Conservation (phyloP, 257 asterid genomes). For the Rhazya stricta region DNA sequence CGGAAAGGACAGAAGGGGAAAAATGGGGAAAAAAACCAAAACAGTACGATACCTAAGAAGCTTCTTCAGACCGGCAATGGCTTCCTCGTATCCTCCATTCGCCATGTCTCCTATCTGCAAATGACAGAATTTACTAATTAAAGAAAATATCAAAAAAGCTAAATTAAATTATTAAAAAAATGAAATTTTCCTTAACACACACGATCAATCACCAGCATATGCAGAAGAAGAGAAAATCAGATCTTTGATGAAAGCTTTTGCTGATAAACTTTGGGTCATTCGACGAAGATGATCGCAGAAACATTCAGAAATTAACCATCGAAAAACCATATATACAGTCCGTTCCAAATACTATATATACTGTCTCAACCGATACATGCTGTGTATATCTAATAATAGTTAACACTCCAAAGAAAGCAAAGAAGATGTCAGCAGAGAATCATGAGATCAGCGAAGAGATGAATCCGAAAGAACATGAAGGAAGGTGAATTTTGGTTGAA, state of each 20-base stretch:
- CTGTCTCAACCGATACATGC: no score
- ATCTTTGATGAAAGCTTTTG: not conserved
- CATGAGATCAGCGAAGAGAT: not conserved
- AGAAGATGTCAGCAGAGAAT: not conserved
- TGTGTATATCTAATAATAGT: no score
- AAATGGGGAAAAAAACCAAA: not conserved
- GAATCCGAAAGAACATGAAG: not conserved
- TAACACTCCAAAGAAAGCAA: not conserved
- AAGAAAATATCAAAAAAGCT: not conserved
- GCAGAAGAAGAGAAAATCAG: not conserved
- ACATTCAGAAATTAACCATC: not conserved
- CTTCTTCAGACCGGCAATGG: constrained; percentile 69
- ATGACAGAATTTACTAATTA: not conserved
- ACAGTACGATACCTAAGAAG: constrained; percentile 54
- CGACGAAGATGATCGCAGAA: not conserved
- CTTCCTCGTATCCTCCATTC: constrained; percentile 55
- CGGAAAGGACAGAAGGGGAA: constrained; percentile 2
- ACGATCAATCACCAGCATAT: not conserved
- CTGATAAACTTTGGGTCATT: not conserved
- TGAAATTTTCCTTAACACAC: not conserved
- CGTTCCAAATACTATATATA: not conserved
- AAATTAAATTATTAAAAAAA: not conserved
- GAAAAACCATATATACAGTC: not conserved
- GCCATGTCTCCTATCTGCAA: constrained; percentile 58
- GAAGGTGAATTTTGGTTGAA: not conserved